phyloP scores from a whole-genome alignment of 164 flowering plant genomes.

The Liquidambar formosana region DNA sequence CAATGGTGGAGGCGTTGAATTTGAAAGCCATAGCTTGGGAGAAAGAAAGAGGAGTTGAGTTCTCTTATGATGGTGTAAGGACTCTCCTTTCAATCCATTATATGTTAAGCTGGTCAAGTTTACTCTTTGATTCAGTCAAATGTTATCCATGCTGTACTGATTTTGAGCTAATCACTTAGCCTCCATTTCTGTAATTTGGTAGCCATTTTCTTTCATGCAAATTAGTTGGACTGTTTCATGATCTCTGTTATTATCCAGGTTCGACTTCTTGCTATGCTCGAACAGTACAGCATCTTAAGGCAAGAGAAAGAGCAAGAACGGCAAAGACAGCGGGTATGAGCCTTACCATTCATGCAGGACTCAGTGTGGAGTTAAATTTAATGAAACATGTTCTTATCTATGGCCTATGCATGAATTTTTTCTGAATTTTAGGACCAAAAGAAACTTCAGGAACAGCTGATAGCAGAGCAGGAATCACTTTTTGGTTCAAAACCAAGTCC shows the following conservation, averaged over 20 bases:
- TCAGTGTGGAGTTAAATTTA: not conserved
- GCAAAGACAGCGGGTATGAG: constrained; percentile 37
- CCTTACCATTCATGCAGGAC: not conserved
- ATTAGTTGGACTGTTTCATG: not conserved
- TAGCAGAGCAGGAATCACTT: constrained; percentile 73
- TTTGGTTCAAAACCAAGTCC: constrained; percentile 74
- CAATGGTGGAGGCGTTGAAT: constrained; percentile 58
- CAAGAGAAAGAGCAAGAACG: constrained; percentile 45
- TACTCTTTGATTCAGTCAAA: not conserved
- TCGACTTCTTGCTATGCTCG: constrained; percentile 39
- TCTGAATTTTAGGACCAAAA: constrained; percentile 39
- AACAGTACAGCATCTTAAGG: constrained; percentile 30
- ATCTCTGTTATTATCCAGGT: constrained; percentile 18
- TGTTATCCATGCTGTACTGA: not conserved
- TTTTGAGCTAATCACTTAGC: not conserved
- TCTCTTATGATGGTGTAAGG: constrained; percentile 73
- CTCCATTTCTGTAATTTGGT: not conserved
- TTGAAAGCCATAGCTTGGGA: constrained; percentile 61
- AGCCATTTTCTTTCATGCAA: not conserved
- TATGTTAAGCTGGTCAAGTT: not conserved
- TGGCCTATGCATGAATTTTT: not conserved
- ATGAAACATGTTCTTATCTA: not conserved
- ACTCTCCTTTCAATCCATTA: constrained; percentile 2
- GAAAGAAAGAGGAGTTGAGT: constrained; percentile 53
- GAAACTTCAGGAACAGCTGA: constrained; percentile 69